These are phyloP conservation scores for Fusarium acutatum DNA, from an alignment of 2,329 filamentous ascomycete species.

Conservation along the genomic window DNA sequence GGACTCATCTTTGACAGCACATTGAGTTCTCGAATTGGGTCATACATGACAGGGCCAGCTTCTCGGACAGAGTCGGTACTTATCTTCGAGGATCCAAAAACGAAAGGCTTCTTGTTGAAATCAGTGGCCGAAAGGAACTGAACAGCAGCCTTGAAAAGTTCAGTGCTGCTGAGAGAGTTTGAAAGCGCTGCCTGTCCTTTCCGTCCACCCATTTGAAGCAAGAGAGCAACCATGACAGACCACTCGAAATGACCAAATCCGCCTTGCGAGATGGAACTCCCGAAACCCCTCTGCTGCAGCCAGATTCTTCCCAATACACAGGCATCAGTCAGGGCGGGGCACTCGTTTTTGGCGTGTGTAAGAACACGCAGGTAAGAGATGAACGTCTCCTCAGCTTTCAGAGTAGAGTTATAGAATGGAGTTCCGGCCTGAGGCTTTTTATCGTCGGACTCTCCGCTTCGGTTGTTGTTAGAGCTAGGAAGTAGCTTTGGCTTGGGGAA, in stretches of 20 bases:
- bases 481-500: constrained; percentile 78
- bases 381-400: constrained; percentile 80
- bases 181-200: constrained; percentile 78
- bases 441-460: constrained; percentile 59
- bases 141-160: constrained; percentile 93
- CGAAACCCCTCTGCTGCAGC: constrained; percentile 88
- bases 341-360: constrained; percentile 73
- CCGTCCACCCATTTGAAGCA: constrained; percentile 80
- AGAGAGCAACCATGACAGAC: constrained; percentile 79
- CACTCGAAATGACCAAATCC: constrained; percentile 96
- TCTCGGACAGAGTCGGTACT: constrained; percentile 51
- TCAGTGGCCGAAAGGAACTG: constrained; percentile 84
- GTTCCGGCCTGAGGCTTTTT: constrained; percentile 62
- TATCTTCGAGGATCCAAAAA: constrained; percentile 52
- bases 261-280: constrained; percentile 72
- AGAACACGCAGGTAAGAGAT: constrained; percentile 79
- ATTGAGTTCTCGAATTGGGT: constrained; percentile 78
- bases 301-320: constrained; percentile 88
- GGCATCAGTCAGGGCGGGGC: constrained; percentile 79
- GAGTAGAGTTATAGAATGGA: constrained; percentile 87
- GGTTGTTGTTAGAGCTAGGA: constrained; percentile 74
- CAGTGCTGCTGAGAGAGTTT: constrained; percentile 84
- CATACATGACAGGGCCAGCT: constrained; percentile 76
- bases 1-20: constrained; percentile 88
- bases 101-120: constrained; percentile 71